Conservation (phyloP, 306 rosid genomes). For the Corylus heterophylla region DNA sequence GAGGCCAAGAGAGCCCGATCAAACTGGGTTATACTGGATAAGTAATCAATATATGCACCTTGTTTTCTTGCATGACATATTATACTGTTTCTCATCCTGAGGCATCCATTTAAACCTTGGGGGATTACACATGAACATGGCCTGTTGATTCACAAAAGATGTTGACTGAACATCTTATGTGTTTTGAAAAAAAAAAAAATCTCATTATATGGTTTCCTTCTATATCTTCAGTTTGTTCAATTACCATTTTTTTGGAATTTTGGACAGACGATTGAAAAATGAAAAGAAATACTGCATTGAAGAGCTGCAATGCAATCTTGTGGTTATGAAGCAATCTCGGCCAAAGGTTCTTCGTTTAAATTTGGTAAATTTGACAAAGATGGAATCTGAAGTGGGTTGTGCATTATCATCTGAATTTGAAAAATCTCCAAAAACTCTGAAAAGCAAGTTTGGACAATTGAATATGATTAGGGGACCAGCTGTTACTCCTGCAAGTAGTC, state of each 20-base stretch:
- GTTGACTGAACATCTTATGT: not conserved
- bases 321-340: conserved; percentile 59
- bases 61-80: conserved; percentile 19
- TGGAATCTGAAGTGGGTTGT: conserved; percentile 35
- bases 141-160: conserved; percentile 11
- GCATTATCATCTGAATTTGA: conserved; percentile 35
- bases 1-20: conserved; percentile 86
- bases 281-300: conserved; percentile 83
- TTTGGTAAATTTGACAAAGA: conserved; percentile 50
- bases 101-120: conserved; percentile 7
- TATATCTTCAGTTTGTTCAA: conserved; percentile 7
- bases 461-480: conserved; percentile 54
- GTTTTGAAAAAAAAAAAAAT: not conserved
- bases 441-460: conserved; percentile 40
- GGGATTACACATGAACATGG: conserved; percentile 16
- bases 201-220: not conserved
- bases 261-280: conserved; percentile 62
- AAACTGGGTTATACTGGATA: conserved; percentile 95
- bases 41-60: conserved; percentile 48
- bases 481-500: conserved; percentile 81
- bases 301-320: conserved; percentile 88
- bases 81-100: not conserved
- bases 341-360: conserved; percentile 81
- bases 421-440: conserved; percentile 38
- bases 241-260: conserved; percentile 25